Evolutionary conservation across 352 stramenopile species (phyloP).

Genomic region (Peronospora destructor): DNA sequence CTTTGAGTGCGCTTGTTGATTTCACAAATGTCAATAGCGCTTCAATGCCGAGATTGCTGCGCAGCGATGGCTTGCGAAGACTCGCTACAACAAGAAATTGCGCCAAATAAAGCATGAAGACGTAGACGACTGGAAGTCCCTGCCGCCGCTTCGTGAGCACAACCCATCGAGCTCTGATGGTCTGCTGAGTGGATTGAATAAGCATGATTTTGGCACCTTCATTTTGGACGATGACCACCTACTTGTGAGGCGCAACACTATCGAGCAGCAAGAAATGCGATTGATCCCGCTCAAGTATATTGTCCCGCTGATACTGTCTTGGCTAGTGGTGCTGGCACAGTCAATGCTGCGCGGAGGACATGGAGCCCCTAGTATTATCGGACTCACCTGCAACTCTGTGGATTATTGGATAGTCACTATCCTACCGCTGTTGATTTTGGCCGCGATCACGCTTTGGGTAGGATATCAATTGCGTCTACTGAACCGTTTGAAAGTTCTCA

Average conservation of each 20-base stretch:
- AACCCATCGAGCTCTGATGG: slow-evolving; percentile 23
- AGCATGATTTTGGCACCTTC: slow-evolving; percentile 43
- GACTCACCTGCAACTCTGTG: slow-evolving; percentile 89
- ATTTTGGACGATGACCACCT: slow-evolving; percentile 33
- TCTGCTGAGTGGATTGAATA: slow-evolving; percentile 16
- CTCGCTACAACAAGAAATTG: slow-evolving; percentile 46
- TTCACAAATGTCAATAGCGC: slow-evolving; percentile 25
- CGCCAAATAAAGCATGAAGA: slow-evolving; percentile 41
- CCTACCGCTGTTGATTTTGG: slow-evolving; percentile 71
- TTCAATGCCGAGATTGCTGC: slow-evolving; percentile 60
- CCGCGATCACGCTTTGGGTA: slow-evolving; percentile 48
- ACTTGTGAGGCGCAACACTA: slow-evolving; percentile 30
- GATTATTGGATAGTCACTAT: slow-evolving; percentile 91
- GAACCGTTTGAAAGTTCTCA: slow-evolving; percentile 69
- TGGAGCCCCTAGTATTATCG: slow-evolving; percentile 68
- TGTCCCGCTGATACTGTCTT: slow-evolving; percentile 48
- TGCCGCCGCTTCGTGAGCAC: slow-evolving; percentile 37
- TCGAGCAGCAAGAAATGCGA: slow-evolving; percentile 45
- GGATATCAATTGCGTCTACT: slow-evolving; percentile 53
- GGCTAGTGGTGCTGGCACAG: slow-evolving; percentile 66
- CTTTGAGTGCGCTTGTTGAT: neutral
- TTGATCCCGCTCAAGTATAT: slow-evolving; percentile 56
- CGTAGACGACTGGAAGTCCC: slow-evolving; percentile 55
- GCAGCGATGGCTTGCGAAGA: slow-evolving; percentile 53
- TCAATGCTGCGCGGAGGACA: slow-evolving; percentile 70